Base-by-base conservation (phyloP, 129 eudicot species). In the Lonicera japonica region DNA sequence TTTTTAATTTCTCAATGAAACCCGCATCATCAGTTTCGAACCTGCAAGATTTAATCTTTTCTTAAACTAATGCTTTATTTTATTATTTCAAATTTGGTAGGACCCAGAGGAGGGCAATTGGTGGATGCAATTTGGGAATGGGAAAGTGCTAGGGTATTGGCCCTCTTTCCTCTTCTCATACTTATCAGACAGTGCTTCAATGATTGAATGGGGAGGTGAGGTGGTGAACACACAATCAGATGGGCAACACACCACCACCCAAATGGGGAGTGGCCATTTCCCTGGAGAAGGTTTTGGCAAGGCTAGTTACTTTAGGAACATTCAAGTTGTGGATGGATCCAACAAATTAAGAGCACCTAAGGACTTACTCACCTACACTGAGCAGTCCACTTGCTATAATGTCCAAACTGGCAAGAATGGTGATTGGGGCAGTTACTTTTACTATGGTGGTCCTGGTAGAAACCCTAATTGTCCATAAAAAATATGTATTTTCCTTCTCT, bases 241-340 rank as follows among this genome's bases (percentile, higher is more conserved):
- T 58, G 96, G 96, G 22, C 83, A 74, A 29, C 96, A 88, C 73
- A 82, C 96, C 1, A 79, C 96, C 8, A 85, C 94, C 13, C 90
- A 88, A 70, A 88, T 88, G 96, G 96, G 96, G 11, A 89, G 96
- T 34, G 95, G 96, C n/a, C 87, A 77, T 73, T 89, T 89, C 52
- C 87, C 96, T 11, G 78, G 73, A 13, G 85, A 89, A 79, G 96
- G 95, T 17, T 89, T 85, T 51, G 79, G 83, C 0, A 85, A 80
- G 56, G 71, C 96, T 2, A 82, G 96, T 70, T 89, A 89, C 52
- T 70, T 82, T 23, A 77, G 83, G 54, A 82, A 85, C 58, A 83
- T 89, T 13, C 82, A 89, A 56, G 57, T 80, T 15, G 95, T 89
- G 5, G 96, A 89, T 64, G 83, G 64, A 36, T 76, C 95, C 29